Percentiles rank a stretch among this genome's conserved stretches.
Evolutionary conservation across 805 yeast genomes (phyloP).

Genomic region (Kodamaea neixiangensis): DNA sequence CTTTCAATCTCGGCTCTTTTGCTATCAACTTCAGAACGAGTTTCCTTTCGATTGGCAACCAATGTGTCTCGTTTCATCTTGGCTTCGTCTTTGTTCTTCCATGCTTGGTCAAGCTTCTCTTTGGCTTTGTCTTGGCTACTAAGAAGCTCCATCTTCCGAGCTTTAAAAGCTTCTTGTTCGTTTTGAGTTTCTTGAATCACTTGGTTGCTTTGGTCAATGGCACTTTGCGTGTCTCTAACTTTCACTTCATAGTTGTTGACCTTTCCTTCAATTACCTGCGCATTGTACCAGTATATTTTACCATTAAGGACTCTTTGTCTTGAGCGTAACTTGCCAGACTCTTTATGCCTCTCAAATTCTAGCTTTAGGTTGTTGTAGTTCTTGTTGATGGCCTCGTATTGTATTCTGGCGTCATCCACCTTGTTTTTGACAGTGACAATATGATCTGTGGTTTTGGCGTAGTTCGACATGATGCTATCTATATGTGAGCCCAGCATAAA

Average conservation of each 20-base stretch:
- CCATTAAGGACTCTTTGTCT: conserved; percentile 38
- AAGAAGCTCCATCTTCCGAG: neutral
- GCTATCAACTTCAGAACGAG: conserved; percentile 17
- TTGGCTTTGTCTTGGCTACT: conserved; percentile 14
- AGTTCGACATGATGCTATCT: conserved; percentile 62
- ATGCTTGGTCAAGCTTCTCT: conserved; percentile 17
- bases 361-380: conserved; percentile 31
- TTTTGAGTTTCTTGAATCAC: conserved; percentile 6
- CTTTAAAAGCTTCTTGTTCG: conserved; percentile 10
- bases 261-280: conserved; percentile 29
- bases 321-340: conserved; percentile 35
- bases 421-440: conserved; percentile 31
- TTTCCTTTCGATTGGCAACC: conserved; percentile 18
- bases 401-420: conserved; percentile 26
- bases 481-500: conserved; percentile 82
- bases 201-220: conserved; percentile 7
- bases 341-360: conserved; percentile 35
- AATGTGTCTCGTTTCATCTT: conserved; percentile 41
- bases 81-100: conserved; percentile 26
- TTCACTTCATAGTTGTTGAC: conserved; percentile 17
- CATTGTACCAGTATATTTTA: conserved; percentile 46
- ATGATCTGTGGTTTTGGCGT: conserved; percentile 33
- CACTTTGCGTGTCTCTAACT: neutral
- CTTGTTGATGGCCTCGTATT: conserved; percentile 26
- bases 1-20: conserved; percentile 17